A percentile compares a stretch with the other conserved stretches of the same genome.
Evolutionary conservation across 805 yeast genomes (phyloP).

Genomic region (Ogataea trehalophila): DNA sequence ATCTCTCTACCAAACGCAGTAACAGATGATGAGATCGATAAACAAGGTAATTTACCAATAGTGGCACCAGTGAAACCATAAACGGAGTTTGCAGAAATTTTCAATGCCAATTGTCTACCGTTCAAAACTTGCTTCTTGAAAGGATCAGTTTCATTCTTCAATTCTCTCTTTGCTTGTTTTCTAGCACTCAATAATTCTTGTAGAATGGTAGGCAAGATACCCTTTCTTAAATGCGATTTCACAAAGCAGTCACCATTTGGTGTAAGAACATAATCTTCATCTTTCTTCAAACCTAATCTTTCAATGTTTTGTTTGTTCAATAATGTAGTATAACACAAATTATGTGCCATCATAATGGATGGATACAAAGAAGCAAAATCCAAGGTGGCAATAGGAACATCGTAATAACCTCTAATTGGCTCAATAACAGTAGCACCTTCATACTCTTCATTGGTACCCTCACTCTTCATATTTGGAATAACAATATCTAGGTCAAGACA

Average conservation of each 20-base stretch:
- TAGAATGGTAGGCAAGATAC: slow-evolving; percentile 87
- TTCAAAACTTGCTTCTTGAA: slow-evolving; percentile 89
- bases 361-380: slow-evolving; percentile 98
- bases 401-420: slow-evolving; percentile 92
- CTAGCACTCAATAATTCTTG: slow-evolving; percentile 87
- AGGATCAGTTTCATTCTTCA: slow-evolving; percentile 91
- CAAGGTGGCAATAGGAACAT: slow-evolving; percentile 93
- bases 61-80: slow-evolving; percentile 99
- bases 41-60: slow-evolving; percentile 92
- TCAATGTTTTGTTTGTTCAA: slow-evolving; percentile 65
- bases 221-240: slow-evolving; percentile 62
- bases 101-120: slow-evolving; percentile 95
- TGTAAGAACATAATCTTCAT: slow-evolving; percentile 74
- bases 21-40: slow-evolving; percentile 91
- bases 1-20: slow-evolving; percentile 95
- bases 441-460: slow-evolving; percentile 84
- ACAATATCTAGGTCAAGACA: slow-evolving; percentile 83
- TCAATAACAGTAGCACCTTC: slow-evolving; percentile 99
- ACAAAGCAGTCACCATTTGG: slow-evolving; percentile 94
- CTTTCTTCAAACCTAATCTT: slow-evolving; percentile 56
- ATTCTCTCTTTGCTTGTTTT: slow-evolving; percentile 85
- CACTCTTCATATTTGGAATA: slow-evolving; percentile 82
- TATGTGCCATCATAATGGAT: slow-evolving; percentile 98
- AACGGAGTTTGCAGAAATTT: slow-evolving; percentile 96
- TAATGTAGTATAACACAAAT: slow-evolving; percentile 89